Percentiles rank a stretch among this genome's conserved stretches.
Conservation (phyloP, 2,329 filamentous ascomycete species). For the Ceratocystis variospora region DNA sequence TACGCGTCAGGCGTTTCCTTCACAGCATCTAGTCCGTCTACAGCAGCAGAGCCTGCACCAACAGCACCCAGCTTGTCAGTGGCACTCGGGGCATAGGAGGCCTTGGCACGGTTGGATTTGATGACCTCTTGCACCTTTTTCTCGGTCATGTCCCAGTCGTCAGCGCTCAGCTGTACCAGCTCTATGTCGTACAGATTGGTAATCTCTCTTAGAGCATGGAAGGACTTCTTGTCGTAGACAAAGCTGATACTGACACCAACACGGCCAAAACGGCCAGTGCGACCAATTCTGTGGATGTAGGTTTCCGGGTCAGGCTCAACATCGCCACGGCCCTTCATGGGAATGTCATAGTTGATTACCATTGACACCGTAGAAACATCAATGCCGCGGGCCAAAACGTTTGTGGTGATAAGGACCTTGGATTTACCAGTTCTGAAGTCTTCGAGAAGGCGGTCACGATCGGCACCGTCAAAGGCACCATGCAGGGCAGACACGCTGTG, state of each 20-base stretch:
- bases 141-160: conserved; percentile 87
- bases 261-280: conserved; percentile 90
- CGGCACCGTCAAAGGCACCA: conserved; percentile 68
- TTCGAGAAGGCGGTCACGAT: conserved; percentile 73
- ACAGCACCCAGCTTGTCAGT: conserved; percentile 26
- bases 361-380: conserved; percentile 85
- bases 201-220: conserved; percentile 65
- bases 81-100: conserved; percentile 37
- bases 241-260: conserved; percentile 94
- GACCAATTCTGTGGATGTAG: conserved; percentile 93
- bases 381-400: conserved; percentile 89
- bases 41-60: conserved; percentile 21
- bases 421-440: conserved; percentile 74
- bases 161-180: conserved; percentile 65
- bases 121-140: conserved; percentile 67
- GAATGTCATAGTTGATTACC: conserved; percentile 94
- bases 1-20: background rate
- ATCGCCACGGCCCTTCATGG: conserved; percentile 62
- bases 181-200: conserved; percentile 66
- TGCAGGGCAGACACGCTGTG: conserved; percentile 87
- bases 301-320: conserved; percentile 82
- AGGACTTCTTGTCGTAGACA: conserved; percentile 75
- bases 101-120: conserved; percentile 52
- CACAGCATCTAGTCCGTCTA: background rate
- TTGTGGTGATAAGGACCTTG: conserved; percentile 96